These are phyloP conservation scores for Hansfordia pulvinata DNA, from an alignment of 2,329 filamentous ascomycete genomes.

Conservation along the genomic window DNA sequence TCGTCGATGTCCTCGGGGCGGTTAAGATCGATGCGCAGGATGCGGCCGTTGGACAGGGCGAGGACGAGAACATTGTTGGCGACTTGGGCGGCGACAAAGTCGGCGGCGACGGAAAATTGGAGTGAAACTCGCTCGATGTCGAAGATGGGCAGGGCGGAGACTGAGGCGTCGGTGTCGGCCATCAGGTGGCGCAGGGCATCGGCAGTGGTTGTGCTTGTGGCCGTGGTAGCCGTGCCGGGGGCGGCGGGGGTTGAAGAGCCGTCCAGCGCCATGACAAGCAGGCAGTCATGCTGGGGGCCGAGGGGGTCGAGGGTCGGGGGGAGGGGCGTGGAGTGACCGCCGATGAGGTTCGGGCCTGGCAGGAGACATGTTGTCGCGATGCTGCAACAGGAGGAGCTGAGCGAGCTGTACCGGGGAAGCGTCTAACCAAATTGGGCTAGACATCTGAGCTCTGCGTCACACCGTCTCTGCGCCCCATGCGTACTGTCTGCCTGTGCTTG, in stretches of 20 bases:
- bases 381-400: too few species aligned
- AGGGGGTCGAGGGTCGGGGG: constrained; percentile 5
- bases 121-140: constrained; percentile 86
- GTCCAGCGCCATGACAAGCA: constrained; percentile 51
- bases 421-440: too few species aligned
- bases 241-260: too few species aligned
- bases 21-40: constrained; percentile 87
- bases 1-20: constrained; percentile 94
- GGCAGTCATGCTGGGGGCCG: constrained; percentile 9
- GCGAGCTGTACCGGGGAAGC: too few species aligned
- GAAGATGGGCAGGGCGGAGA: constrained; percentile 72
- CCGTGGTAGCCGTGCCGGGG: too few species aligned
- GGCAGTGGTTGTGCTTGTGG: constrained; percentile 54
- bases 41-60: constrained; percentile 81
- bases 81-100: constrained; percentile 93
- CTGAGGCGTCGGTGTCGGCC: constrained; percentile 20
- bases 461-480: too few species aligned
- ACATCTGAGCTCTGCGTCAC: too few species aligned
- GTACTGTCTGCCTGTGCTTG: too few species aligned
- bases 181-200: constrained; percentile 40
- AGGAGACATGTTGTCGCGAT: too few species aligned
- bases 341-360: too few species aligned
- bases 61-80: constrained; percentile 94
- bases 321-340: too few species aligned
- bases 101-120: constrained; percentile 84